Evolutionary conservation across 1,284 basidiomycete genomes (phyloP).

Genomic region (Ustilago lituana): DNA sequence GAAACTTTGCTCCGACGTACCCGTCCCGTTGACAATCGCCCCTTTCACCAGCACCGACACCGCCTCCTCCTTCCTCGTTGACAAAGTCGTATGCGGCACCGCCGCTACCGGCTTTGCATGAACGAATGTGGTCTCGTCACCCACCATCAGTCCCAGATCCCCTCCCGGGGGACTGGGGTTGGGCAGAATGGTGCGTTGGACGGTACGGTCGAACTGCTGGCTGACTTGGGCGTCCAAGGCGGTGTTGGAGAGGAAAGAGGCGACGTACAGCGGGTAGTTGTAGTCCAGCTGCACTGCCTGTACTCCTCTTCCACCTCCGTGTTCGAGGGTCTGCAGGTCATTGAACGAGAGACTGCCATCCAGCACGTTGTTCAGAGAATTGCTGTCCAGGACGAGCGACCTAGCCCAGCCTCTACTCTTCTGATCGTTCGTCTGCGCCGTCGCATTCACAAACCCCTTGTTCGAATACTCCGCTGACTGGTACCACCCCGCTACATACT

Average conservation of each 20-base stretch:
- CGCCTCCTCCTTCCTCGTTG: background rate
- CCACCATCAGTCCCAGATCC: conserved; percentile 8
- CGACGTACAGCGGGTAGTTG: conserved; percentile 31
- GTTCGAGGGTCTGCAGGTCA: background rate
- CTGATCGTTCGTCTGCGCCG: conserved; percentile 29
- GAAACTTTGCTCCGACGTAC: conserved; percentile 14
- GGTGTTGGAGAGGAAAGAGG: conserved; percentile 7
- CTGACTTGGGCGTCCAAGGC: conserved; percentile 13
- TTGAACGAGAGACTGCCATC: too few relatives aligned
- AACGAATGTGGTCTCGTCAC: conserved; percentile 23
- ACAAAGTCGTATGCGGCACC: conserved; percentile 11
- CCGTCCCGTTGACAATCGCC: conserved; percentile 16
- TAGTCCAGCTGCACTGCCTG: conserved; percentile 17
- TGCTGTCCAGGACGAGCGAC: conserved; percentile 14
- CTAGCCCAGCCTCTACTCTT: conserved; percentile 14
- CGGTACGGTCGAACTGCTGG: conserved; percentile 20
- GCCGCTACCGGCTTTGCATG: conserved; percentile 9
- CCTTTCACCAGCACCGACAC: conserved; percentile 14
- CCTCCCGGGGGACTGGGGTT: background rate
- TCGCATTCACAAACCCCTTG: conserved; percentile 24
- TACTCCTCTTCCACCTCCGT: background rate
- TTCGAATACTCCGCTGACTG: conserved; percentile 18
- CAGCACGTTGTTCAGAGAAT: too few relatives aligned
- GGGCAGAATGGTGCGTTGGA: background rate
- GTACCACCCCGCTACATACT: conserved; percentile 20